These are phyloP conservation scores for Centaurea solstitialis DNA, from an alignment of 129 eudicot species.

Conservation along the genomic window DNA sequence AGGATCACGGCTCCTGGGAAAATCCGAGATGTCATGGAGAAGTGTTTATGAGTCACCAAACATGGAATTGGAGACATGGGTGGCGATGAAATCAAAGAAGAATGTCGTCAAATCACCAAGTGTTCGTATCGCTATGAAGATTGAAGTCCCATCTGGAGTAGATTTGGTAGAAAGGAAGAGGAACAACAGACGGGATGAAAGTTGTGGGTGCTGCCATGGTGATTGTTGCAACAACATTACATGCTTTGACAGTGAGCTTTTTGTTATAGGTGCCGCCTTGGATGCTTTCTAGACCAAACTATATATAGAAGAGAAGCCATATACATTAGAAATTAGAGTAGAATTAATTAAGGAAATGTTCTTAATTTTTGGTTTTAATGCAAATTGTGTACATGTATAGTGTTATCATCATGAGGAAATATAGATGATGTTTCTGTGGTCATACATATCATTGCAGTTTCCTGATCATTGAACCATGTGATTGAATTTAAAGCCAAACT, in stretches of 20 bases:
- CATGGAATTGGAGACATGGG: slow-evolving; percentile 57
- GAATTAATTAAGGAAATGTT: background rate
- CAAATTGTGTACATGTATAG: background rate
- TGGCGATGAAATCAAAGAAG: slow-evolving; percentile 37
- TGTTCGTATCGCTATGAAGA: slow-evolving; percentile 45
- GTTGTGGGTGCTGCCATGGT: slow-evolving; percentile 1
- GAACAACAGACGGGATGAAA: slow-evolving; percentile 19
- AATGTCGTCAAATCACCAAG: slow-evolving; percentile 46
- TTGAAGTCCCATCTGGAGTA: slow-evolving; percentile 18
- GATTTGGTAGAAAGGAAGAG: slow-evolving; percentile 21
- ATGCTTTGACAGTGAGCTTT: slow-evolving; percentile 37
- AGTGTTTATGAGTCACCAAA: slow-evolving; percentile 42
- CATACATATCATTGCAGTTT: background rate
- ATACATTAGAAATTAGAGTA: background rate
- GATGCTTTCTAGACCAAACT: slow-evolving; percentile 27
- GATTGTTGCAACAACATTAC: slow-evolving; percentile 29
- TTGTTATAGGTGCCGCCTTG: slow-evolving; percentile 46
- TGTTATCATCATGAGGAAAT: background rate
- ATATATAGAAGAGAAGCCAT: background rate
- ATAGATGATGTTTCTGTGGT: background rate
- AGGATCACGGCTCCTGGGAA: slow-evolving; percentile 57
- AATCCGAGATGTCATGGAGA: slow-evolving; percentile 59
- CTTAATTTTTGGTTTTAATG: too few species aligned
- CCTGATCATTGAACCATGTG: background rate
- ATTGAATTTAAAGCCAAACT: background rate